Conservation (phyloP, 1,284 basidiomycete species). For the Apiotrichum gracile region DNA sequence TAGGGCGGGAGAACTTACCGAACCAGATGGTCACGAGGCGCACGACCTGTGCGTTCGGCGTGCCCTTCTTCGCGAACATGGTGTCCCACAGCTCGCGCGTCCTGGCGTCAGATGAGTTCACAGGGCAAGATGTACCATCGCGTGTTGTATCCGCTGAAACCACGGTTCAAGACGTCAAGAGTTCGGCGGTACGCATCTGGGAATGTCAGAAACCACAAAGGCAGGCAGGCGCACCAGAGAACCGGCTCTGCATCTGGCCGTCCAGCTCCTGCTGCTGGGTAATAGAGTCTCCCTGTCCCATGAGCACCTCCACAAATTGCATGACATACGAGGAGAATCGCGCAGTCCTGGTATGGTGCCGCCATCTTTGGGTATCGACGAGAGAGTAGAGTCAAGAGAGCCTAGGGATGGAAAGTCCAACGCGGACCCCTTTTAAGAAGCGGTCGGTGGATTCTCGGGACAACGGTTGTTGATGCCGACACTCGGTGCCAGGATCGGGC, state of each 20-base stretch:
- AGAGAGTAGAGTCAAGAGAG: background rate
- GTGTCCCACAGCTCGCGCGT: slow-evolving; percentile 18
- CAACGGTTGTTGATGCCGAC: background rate
- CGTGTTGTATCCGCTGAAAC: slow-evolving; percentile 34
- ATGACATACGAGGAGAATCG: slow-evolving; percentile 24
- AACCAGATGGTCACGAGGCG: slow-evolving; percentile 39
- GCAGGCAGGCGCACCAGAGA: slow-evolving; percentile 9
- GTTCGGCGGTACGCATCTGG: slow-evolving; percentile 30
- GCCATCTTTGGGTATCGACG: slow-evolving; percentile 16
- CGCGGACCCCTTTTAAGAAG: background rate
- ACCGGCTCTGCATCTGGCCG: slow-evolving; percentile 13
- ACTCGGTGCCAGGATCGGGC: too few relatives aligned
- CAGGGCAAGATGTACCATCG: slow-evolving; percentile 15
- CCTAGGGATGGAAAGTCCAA: background rate
- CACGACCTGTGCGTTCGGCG: slow-evolving; percentile 12
- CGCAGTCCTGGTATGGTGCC: slow-evolving; percentile 23
- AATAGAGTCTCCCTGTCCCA: slow-evolving; percentile 23
- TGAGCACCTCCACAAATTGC: too few relatives aligned
- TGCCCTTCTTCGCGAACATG: slow-evolving; percentile 32
- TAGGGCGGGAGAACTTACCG: slow-evolving; percentile 14
- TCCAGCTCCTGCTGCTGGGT: slow-evolving; percentile 21
- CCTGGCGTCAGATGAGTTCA: background rate
- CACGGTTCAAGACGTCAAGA: slow-evolving; percentile 36
- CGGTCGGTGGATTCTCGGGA: background rate
- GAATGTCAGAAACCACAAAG: too few relatives aligned